Evolutionary conservation across 2,329 filamentous ascomycete genomes (phyloP), one percentile per base, ranked within the genome.

Genomic region (Epichloe sylvatica): DNA sequence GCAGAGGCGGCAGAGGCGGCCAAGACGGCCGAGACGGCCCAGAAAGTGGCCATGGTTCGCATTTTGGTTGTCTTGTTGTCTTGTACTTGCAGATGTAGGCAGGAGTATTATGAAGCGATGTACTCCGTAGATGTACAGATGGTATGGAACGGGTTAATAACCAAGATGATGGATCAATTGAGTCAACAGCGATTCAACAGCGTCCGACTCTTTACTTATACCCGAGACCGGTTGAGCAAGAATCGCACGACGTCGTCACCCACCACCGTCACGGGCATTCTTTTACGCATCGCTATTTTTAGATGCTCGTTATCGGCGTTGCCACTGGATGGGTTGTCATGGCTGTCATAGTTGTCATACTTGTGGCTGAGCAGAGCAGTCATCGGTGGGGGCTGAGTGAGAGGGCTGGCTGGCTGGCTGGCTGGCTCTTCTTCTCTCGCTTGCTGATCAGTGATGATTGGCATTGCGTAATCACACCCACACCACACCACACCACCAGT

Each of bases 41-140:
- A 44, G 50, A 58, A 12, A 33, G 50, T 37, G 39, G 53, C 38
- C 17, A 47, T 50, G 50, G 49, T 48, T 48, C 56, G 56, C 56
- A 58, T 58, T 48, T 49, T 55, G 51, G 45, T 19, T 13, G n/a
- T n/a, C 35, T 45, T 21, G 33, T 45, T 21, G 33, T 23, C 17
- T 37, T 37, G 35, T 37, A n/a, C 12, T 37, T 37, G 13, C 12
- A 37, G 12, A 13, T 37, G 35, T n/a, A 37, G 15, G 35, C 12
- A 37, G 13, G 35, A 37, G 35, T 13, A 37, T 6, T 15, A n/a
- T 7, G 6, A n/a, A 36, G 3, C 11, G 12, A 36, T n/a, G 35
- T n/a, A n/a, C n/a, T n/a, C n/a, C n/a, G n/a, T 5, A 36, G 35
- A 36, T 36, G 35, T 36, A 3, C 25, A 9, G 25, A 30, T 30